Conservation (phyloP, 169 alveolate genomes). For the Cryptosporidium sp. region DNA sequence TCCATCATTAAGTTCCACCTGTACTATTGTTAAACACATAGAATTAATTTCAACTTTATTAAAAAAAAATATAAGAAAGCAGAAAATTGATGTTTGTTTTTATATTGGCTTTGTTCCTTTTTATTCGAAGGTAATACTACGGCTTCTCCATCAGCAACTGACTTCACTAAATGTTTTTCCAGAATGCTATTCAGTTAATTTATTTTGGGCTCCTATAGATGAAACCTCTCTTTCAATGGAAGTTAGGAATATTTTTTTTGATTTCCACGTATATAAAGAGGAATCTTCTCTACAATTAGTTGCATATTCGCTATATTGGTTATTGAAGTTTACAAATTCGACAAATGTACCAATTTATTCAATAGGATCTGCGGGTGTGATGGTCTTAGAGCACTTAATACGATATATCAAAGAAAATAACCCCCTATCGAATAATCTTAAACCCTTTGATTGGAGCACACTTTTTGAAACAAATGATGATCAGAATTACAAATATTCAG, state of each 20-base stretch:
- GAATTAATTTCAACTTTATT: conserved; percentile 13
- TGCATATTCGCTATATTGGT: conserved; percentile 54
- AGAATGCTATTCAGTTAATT: conserved; percentile 59
- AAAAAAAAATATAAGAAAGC: not conserved
- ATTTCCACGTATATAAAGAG: conserved; percentile 68
- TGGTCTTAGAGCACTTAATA: conserved; percentile 14
- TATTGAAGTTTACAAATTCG: conserved; percentile 43
- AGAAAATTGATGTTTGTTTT: conserved; percentile 6
- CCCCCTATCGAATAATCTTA: not conserved
- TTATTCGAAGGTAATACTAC: conserved; percentile 29
- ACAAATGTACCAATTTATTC: conserved; percentile 37
- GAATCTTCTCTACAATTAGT: conserved; percentile 67
- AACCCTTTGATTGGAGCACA: conserved; percentile 62
- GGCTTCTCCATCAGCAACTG: conserved; percentile 40
- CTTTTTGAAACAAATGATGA: conserved; percentile 20
- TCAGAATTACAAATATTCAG: not conserved
- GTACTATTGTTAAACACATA: conserved; percentile 36
- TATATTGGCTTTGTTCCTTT: conserved; percentile 72
- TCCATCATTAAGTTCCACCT: conserved; percentile 57
- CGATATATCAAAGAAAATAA: conserved; percentile 18
- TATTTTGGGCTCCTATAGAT: conserved; percentile 67
- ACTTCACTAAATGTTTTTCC: conserved; percentile 27
- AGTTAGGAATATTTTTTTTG: conserved; percentile 32
- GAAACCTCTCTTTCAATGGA: conserved; percentile 66
- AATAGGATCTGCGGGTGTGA: conserved; percentile 66